A percentile compares a stretch with the other conserved stretches of the same genome.
These are phyloP conservation scores for Cyclotella choctawhatcheeana DNA, from an alignment of 108 stramenopile species.

Conservation along the genomic window DNA sequence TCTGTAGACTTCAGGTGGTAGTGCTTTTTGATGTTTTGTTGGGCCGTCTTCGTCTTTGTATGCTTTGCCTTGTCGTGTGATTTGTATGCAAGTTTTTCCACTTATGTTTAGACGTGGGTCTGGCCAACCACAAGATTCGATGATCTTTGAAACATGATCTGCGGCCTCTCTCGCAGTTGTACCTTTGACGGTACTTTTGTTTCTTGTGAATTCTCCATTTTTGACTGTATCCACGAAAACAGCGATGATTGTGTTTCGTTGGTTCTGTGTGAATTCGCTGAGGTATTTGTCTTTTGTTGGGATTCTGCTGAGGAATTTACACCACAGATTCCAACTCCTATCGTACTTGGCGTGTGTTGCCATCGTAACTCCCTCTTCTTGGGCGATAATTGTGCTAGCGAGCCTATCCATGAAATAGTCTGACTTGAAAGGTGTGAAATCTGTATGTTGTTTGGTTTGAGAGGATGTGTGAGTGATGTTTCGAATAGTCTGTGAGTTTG, in stretches of 20 bases:
- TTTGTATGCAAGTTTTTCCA: not conserved
- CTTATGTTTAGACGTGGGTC: slow-evolving; percentile 12
- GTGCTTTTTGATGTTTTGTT: slow-evolving; percentile 22
- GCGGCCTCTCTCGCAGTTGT: slow-evolving; percentile 4
- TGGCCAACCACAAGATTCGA: slow-evolving; percentile 14
- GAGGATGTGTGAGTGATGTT: not conserved
- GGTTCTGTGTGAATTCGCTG: not conserved
- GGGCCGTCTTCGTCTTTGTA: slow-evolving; percentile 1
- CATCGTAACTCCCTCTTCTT: slow-evolving; percentile 14
- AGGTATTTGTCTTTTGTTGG: slow-evolving; percentile 1
- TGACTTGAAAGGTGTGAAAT: slow-evolving; percentile 5
- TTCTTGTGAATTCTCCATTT: not conserved
- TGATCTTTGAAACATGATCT: not conserved
- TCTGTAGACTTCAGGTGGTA: slow-evolving; percentile 24
- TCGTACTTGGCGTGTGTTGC: slow-evolving; percentile 26
- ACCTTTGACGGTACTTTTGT: slow-evolving; percentile 3
- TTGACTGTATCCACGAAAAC: slow-evolving; percentile 22
- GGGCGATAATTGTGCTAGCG: slow-evolving; percentile 14
- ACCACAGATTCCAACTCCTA: slow-evolving; percentile 15
- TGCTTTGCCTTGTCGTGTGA: slow-evolving; percentile 1
- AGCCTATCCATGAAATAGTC: not conserved
- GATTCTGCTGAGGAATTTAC: slow-evolving; percentile 2
- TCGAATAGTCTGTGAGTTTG: no score
- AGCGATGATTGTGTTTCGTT: slow-evolving; percentile 9
- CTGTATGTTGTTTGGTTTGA: slow-evolving; percentile 3